phyloP scores from a whole-genome alignment of 306 rosid genomes.

The Neltuma alba region DNA sequence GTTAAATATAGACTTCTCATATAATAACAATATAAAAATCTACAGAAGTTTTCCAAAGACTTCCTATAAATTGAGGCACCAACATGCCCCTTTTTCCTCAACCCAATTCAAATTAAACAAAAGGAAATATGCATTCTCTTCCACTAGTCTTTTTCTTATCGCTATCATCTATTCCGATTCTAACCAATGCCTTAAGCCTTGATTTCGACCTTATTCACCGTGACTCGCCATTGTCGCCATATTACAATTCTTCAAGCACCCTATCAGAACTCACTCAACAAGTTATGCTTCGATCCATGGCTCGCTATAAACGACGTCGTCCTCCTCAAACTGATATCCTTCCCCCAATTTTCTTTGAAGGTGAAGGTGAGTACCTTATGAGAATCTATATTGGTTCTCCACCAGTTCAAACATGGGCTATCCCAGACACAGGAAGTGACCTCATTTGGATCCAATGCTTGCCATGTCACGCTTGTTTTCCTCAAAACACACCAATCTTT shows the following conservation, averaged over 20 bases:
- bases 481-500: neutral
- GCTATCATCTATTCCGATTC: neutral
- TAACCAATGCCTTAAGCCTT: neutral
- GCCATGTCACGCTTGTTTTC: neutral
- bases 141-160: neutral
- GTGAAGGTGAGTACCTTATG: slow-evolving; percentile 3
- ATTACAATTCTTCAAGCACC: neutral
- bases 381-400: slow-evolving; percentile 25
- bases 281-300: neutral
- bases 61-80: neutral
- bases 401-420: neutral
- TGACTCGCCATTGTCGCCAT: neutral
- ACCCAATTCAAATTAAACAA: neutral
- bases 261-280: neutral
- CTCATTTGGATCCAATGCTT: slow-evolving; percentile 24
- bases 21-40: no score
- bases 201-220: neutral
- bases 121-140: neutral
- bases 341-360: neutral
- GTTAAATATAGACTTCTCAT: no score
- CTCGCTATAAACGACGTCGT: neutral
- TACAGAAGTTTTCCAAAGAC: neutral
- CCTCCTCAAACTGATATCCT: neutral
- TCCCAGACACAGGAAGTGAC: no score
- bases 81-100: neutral